A percentile compares a stretch with the other conserved stretches of the same genome.
phyloP scores from a whole-genome alignment of 2,329 filamentous ascomycete genomes.

The Furcasterigmium sp. region DNA sequence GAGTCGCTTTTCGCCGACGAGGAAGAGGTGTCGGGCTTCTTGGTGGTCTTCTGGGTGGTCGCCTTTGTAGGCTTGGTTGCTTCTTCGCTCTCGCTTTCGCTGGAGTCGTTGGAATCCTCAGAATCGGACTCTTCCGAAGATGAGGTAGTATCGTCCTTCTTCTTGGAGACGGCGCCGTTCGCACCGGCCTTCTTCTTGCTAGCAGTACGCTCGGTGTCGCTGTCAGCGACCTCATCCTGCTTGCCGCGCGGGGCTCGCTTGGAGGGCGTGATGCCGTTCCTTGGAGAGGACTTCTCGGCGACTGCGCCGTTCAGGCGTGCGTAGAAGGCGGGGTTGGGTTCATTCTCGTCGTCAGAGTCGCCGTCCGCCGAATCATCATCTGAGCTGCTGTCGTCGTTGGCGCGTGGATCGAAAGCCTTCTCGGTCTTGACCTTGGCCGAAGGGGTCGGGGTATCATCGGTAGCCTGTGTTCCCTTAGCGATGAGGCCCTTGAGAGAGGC shows the following conservation, averaged over 20 bases:
- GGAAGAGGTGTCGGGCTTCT: constrained; percentile 3
- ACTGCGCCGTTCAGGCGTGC: constrained; percentile 6
- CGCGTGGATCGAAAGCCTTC: constrained; percentile 12
- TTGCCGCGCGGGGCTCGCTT: constrained; percentile 19
- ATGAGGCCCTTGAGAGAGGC: constrained; percentile 8
- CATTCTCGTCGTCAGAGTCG: constrained; percentile 12
- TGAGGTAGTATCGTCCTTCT: neutral
- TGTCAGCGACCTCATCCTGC: constrained; percentile 35
- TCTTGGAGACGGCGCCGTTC: constrained; percentile 4
- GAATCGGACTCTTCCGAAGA: constrained; percentile 15
- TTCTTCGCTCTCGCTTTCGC: constrained; percentile 9
- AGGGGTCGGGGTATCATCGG: neutral
- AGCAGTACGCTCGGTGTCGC: constrained; percentile 30
- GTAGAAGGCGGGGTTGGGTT: constrained; percentile 1
- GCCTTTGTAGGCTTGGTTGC: constrained; percentile 13
- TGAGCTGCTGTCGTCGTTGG: constrained; percentile 7
- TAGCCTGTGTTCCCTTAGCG: constrained; percentile 3
- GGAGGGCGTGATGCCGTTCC: constrained; percentile 7
- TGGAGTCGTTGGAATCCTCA: constrained; percentile 18
- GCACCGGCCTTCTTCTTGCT: constrained; percentile 12
- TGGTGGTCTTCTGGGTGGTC: constrained; percentile 11
- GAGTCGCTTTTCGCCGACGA: constrained; percentile 18
- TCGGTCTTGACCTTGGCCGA: constrained; percentile 13
- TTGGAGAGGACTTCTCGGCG: neutral
- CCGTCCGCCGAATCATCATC: constrained; percentile 18